Conservation (phyloP, 2,329 filamentous ascomycete species). For the Diaporthe ilicicola region DNA sequence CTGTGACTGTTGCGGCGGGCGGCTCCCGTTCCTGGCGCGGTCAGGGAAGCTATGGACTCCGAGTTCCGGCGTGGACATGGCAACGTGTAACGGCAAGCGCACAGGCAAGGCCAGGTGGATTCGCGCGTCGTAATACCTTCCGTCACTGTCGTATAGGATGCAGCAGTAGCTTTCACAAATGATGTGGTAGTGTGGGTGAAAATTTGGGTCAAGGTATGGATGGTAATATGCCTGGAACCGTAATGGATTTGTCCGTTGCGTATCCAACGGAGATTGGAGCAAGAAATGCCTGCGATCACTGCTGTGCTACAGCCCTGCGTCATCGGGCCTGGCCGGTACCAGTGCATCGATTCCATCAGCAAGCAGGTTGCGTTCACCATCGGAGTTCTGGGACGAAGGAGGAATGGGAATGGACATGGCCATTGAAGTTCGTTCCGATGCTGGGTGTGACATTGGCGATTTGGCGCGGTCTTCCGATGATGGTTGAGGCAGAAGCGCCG, state of each 20-base stretch:
- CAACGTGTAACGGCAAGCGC: neutral
- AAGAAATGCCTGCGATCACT: neutral
- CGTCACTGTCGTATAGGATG: neutral
- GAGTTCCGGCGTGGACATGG: neutral
- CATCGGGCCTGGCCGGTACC: no score
- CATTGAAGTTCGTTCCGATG: neutral
- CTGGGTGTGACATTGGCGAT: neutral
- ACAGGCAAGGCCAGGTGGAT: neutral
- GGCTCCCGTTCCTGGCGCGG: neutral
- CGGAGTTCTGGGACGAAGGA: neutral
- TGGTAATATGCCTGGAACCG: neutral
- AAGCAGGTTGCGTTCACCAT: neutral
- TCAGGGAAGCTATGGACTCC: neutral
- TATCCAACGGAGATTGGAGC: no score
- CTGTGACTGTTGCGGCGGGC: neutral
- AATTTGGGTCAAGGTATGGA: neutral
- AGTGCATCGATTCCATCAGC: neutral
- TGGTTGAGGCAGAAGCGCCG: neutral
- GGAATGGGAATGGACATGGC: neutral
- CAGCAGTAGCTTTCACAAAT: neutral
- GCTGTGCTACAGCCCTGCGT: neutral
- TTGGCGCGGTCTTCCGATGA: neutral
- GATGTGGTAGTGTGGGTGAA: neutral
- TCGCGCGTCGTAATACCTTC: neutral
- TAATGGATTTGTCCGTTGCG: no score